Percentiles rank a stretch among this genome's conserved stretches.
Evolutionary conservation across 1,139 yeast genomes (phyloP).

Genomic region (Diutina sp.): DNA sequence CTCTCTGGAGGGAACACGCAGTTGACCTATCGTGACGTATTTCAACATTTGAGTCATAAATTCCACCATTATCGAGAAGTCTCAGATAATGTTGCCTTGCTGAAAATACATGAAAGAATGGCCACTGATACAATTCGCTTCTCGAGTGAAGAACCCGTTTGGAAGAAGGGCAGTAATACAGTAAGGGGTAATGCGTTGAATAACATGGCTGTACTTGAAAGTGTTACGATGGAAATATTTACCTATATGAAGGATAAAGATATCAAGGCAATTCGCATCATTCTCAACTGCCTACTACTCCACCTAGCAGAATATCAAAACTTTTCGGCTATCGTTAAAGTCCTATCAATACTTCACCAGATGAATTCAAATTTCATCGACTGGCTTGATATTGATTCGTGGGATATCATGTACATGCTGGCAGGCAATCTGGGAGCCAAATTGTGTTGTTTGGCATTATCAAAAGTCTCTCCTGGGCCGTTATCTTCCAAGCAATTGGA

Average conservation of each 20-base stretch:
- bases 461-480: conserved; percentile 11
- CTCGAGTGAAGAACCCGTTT: not conserved
- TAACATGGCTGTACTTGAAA: not conserved
- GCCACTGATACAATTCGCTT: not conserved
- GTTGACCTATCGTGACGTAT: not conserved
- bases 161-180: not conserved
- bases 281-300: conserved; percentile 25
- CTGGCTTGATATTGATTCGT: conserved; percentile 21
- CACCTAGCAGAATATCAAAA: conserved; percentile 25
- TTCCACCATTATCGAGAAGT: not conserved
- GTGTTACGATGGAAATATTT: not conserved
- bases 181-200: not conserved
- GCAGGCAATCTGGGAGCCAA: conserved; percentile 18
- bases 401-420: conserved; percentile 16
- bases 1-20: not conserved
- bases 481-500: conserved; percentile 8
- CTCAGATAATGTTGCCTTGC: not conserved
- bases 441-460: conserved; percentile 14
- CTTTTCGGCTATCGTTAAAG: conserved; percentile 18
- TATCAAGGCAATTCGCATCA: conserved; percentile 13
- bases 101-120: not conserved
- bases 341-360: conserved; percentile 11
- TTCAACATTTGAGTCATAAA: not conserved
- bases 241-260: conserved; percentile 9
- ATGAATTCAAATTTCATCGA: conserved; percentile 4